These are phyloP conservation scores for Aspergillus cristatus DNA, from an alignment of 495 filamentous ascomycete genomes.

Conservation along the genomic window DNA sequence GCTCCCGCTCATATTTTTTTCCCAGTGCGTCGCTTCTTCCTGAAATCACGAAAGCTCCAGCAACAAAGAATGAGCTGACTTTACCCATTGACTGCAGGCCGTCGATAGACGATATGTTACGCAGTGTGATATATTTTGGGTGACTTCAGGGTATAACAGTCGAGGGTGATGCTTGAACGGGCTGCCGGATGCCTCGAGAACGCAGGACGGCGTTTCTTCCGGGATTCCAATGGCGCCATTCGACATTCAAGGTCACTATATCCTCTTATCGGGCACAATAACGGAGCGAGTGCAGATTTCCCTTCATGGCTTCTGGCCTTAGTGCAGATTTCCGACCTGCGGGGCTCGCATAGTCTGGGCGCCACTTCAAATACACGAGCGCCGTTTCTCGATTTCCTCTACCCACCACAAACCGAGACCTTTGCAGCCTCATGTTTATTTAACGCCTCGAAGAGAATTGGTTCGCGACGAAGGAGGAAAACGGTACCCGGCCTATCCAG, in stretches of 20 bases:
- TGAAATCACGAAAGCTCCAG: background rate
- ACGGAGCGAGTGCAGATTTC: slow-evolving; percentile 47
- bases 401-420: slow-evolving; percentile 20
- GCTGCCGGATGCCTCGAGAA: slow-evolving; percentile 68
- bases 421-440: slow-evolving; percentile 14
- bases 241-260: slow-evolving; percentile 52
- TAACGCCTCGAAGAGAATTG: slow-evolving; percentile 16
- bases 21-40: slow-evolving; percentile 16
- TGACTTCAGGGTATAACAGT: slow-evolving; percentile 30
- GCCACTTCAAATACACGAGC: slow-evolving; percentile 5
- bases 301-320: slow-evolving; percentile 35
- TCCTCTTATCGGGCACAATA: slow-evolving; percentile 59
- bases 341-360: slow-evolving; percentile 9
- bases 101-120: slow-evolving; percentile 20
- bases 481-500: slow-evolving; percentile 13
- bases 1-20: slow-evolving; percentile 5
- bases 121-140: slow-evolving; percentile 10
- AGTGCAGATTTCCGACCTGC: slow-evolving; percentile 14
- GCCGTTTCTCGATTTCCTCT: slow-evolving; percentile 36
- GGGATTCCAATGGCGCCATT: slow-evolving; percentile 42
- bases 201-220: slow-evolving; percentile 61
- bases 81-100: background rate
- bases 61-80: slow-evolving; percentile 7
- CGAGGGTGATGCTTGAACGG: slow-evolving; percentile 73
- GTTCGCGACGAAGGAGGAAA: slow-evolving; percentile 22